Evolutionary conservation across 176 grass and related monocot genomes (phyloP).

Genomic region (Miscanthus lutarioriparius): DNA sequence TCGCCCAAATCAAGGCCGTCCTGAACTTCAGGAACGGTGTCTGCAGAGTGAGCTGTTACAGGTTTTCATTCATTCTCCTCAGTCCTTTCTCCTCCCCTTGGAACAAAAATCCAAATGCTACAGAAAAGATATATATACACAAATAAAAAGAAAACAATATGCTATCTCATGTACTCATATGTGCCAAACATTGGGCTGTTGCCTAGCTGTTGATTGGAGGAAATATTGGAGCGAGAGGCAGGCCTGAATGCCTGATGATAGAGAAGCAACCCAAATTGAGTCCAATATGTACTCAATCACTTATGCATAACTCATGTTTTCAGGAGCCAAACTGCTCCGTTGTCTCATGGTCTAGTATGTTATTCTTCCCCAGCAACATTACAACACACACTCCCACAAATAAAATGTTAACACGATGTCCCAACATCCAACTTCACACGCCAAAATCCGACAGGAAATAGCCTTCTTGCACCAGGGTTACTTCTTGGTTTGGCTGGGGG

Average conservation of each 20-base stretch:
- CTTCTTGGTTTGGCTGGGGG: slow-evolving; percentile 10
- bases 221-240: neutral
- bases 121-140: neutral
- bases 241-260: neutral
- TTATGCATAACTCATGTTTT: neutral
- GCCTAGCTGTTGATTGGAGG: neutral
- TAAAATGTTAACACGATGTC: neutral
- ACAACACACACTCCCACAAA: neutral
- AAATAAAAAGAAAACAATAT: neutral
- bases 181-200: neutral
- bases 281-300: neutral
- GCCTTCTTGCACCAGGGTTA: slow-evolving; percentile 28
- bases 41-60: neutral
- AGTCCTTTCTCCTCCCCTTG: neutral
- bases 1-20: too few relatives aligned
- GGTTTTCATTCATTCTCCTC: neutral
- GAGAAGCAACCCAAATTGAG: neutral
- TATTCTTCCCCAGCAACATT: neutral
- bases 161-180: neutral
- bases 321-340: neutral
- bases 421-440: slow-evolving; percentile 1
- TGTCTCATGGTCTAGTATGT: neutral
- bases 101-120: neutral
- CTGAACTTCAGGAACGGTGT: slow-evolving; percentile 34
- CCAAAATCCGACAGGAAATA: neutral